Evolutionary conservation across 345 rosid species (phyloP).

Genomic region (Salix suchowensis): DNA sequence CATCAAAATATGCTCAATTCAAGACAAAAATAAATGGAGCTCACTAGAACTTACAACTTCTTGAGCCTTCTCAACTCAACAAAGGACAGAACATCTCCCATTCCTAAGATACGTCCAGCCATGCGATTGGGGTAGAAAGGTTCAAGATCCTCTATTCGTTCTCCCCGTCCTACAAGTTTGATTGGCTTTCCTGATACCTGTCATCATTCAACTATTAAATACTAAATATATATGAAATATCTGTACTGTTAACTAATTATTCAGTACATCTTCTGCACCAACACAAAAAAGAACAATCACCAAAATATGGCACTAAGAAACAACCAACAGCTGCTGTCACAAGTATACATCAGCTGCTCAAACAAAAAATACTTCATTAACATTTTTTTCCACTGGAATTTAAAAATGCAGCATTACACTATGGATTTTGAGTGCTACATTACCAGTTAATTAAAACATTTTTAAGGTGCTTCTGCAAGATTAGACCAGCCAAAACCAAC

Average conservation of each 20-base stretch:
- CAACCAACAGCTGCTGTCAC: background rate
- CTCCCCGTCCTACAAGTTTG: constrained; percentile 96
- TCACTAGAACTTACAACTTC: constrained; percentile 70
- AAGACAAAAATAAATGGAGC: constrained; percentile 8
- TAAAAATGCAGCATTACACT: background rate
- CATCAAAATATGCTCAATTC: background rate
- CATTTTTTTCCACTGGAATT: background rate
- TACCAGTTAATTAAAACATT: background rate
- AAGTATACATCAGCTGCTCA: background rate
- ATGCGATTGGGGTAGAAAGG: constrained; percentile 95
- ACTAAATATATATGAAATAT: background rate
- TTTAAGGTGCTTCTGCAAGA: background rate
- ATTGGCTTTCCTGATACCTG: constrained; percentile 98
- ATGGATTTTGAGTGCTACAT: background rate
- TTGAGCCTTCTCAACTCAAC: constrained; percentile 79
- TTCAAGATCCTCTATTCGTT: constrained; percentile 94
- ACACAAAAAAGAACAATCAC: background rate
- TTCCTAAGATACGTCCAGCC: constrained; percentile 97
- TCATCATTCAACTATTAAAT: constrained; percentile 11
- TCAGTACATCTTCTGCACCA: background rate
- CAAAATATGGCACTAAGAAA: constrained; percentile 11
- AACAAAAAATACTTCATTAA: background rate
- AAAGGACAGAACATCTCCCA: constrained; percentile 97
- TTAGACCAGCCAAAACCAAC: background rate
- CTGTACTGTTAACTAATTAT: background rate